Percentiles rank a stretch among this genome's conserved stretches.
Conservation (phyloP, 805 yeast species). For the Dipodascus geniculatus region DNA sequence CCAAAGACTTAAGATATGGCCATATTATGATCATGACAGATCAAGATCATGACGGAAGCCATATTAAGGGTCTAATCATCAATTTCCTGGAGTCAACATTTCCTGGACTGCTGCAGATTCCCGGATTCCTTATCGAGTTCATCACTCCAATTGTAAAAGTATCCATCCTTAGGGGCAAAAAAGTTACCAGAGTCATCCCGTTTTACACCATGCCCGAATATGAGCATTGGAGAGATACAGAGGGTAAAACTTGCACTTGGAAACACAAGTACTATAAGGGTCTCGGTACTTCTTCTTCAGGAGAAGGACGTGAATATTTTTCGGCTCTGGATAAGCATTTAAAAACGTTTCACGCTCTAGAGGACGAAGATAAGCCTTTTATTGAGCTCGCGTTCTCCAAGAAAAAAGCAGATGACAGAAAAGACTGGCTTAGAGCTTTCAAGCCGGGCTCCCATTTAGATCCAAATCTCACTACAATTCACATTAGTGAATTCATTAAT, state of each 20-base stretch:
- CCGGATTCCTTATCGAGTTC: constrained; percentile 87
- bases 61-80: constrained; percentile 89
- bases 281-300: constrained; percentile 82
- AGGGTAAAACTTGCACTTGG: constrained; percentile 68
- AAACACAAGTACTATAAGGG: constrained; percentile 95
- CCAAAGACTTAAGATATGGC: constrained; percentile 77
- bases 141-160: constrained; percentile 96
- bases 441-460: constrained; percentile 88
- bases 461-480: constrained; percentile 62
- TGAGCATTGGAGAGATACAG: constrained; percentile 82
- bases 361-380: constrained; percentile 55
- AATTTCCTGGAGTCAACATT: constrained; percentile 88
- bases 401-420: constrained; percentile 92
- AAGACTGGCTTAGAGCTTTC: constrained; percentile 89
- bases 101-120: constrained; percentile 83
- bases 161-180: constrained; percentile 44
- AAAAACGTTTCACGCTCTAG: constrained; percentile 72
- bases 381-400: constrained; percentile 93
- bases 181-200: constrained; percentile 38
- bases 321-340: constrained; percentile 73
- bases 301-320: constrained; percentile 81
- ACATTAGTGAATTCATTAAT: constrained; percentile 87
- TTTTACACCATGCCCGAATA: constrained; percentile 95
- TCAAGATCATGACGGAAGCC: constrained; percentile 99
- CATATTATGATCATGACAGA: constrained; percentile 98